These are phyloP conservation scores for Punica granatum DNA, from an alignment of 345 rosid genomes.

Conservation along the genomic window DNA sequence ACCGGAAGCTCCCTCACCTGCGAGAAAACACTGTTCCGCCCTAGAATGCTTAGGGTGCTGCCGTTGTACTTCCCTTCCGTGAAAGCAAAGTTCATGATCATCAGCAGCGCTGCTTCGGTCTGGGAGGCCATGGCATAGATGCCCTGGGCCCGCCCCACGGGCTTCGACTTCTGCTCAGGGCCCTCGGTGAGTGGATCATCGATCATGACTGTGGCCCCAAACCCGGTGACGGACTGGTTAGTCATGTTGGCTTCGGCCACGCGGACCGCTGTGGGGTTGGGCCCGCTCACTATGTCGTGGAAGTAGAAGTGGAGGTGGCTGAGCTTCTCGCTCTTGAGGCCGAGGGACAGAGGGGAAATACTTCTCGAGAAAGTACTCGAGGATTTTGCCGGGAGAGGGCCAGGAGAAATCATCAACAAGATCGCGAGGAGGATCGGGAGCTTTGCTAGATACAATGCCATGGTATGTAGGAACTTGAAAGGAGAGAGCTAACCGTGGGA, in stretches of 20 bases:
- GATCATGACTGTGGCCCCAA: constrained; percentile 38
- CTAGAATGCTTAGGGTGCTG: constrained; percentile 40
- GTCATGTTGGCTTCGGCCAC: constrained; percentile 27
- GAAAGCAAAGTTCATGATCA: constrained; percentile 49
- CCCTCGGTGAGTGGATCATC: constrained; percentile 45
- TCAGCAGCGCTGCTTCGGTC: constrained; percentile 22
- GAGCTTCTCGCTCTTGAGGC: constrained; percentile 28
- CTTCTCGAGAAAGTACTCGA: constrained; percentile 16
- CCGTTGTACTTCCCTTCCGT: constrained; percentile 54
- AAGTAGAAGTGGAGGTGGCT: constrained; percentile 53
- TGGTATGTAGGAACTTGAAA: neutral
- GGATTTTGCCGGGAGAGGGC: constrained; percentile 10
- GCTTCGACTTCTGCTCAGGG: constrained; percentile 32
- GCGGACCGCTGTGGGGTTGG: constrained; percentile 30
- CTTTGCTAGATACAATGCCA: neutral
- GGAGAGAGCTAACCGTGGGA: too few relatives aligned
- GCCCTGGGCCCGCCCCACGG: constrained; percentile 54
- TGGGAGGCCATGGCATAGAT: constrained; percentile 34
- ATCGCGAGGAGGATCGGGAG: neutral
- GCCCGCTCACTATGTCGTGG: constrained; percentile 43
- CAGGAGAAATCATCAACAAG: neutral
- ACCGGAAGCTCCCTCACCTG: constrained; percentile 49
- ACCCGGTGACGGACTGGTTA: constrained; percentile 19
- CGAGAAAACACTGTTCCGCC: constrained; percentile 29
- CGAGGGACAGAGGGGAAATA: constrained; percentile 13